Base-by-base conservation (phyloP, 805 yeast genomes). In the Zygosaccharomyces lentus region DNA sequence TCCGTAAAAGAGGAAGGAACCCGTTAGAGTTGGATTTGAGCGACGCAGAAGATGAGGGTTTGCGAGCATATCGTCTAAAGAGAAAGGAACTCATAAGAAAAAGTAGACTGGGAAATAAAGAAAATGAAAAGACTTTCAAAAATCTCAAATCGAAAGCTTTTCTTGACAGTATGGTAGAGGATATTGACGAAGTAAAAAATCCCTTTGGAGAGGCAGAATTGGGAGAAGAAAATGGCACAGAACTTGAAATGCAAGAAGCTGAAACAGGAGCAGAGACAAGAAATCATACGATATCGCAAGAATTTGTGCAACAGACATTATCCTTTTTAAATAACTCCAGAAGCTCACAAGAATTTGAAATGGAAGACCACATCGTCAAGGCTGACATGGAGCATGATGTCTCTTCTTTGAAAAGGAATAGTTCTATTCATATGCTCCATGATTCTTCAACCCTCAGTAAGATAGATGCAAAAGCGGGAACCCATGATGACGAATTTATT, bases 21-120 rank as follows among this genome's bases (percentile, higher is more conserved):
- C 77, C 72, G 36, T 75, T 77, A 2, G 84, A 78, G 44, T 66
- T 83, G 15, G 90, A 84, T 53, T 65, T 84, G 36, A 82, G 87
- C 59, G 89, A 82, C 50, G 91, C 82, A 52, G 93, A 84, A 48
- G 89, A 84, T 57, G 84, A 77, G 43, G 70, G 76, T 35, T 45
- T 65, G 15, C 45, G 50, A 36, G 50, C 51, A 26, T 65, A 75
- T 49, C 57, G 62, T 17, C 62, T 71, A 45, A 78, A 75, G 7
- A 74, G 74, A 54, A 64, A 75, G 53, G 68, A 69, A 53, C 59
- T 70, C 44, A 80, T 81, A 62, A 71, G 73, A 54, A 68, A 72
- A 56, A 68, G 77, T 55, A 61, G 79, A 51, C 51, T 74, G 55
- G 74, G 74, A 50, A 27, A 54, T 15, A 70, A 72, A 60, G 73